Percentiles rank a stretch among this genome's conserved stretches.
phyloP scores from a whole-genome alignment of 345 rosid species.

The Citrus glauca region DNA sequence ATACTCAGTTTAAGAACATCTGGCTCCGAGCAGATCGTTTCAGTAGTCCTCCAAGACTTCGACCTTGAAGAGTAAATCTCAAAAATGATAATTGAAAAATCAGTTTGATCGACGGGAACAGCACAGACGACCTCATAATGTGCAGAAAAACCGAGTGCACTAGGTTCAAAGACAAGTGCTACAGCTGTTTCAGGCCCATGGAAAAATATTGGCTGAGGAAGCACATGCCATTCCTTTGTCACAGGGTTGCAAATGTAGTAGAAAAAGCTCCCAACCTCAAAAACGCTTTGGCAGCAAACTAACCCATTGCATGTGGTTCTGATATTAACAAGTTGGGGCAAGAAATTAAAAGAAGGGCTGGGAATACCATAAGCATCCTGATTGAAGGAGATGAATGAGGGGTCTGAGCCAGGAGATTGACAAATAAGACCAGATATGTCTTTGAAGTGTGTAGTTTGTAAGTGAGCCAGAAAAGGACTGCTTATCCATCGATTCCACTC shows the following conservation, averaged over 20 bases:
- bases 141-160: constrained; percentile 2
- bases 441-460: constrained; percentile 26
- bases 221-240: constrained; percentile 27
- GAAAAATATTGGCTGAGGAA: constrained; percentile 26
- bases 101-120: constrained; percentile 19
- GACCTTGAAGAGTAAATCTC: constrained; percentile 47
- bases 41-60: constrained; percentile 32
- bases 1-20: not conserved
- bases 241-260: constrained; percentile 53
- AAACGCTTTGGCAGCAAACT: constrained; percentile 32
- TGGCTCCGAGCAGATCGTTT: constrained; percentile 17
- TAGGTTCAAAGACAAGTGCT: constrained; percentile 39
- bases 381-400: constrained; percentile 29
- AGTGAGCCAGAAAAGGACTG: constrained; percentile 39
- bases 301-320: constrained; percentile 36
- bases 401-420: constrained; percentile 19
- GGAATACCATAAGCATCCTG: constrained; percentile 30
- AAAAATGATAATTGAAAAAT: constrained; percentile 13
- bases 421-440: constrained; percentile 34
- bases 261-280: not conserved
- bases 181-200: constrained; percentile 30
- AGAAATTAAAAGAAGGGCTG: constrained; percentile 23
- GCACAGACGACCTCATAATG: constrained; percentile 35
- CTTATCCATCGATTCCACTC: constrained; percentile 33
- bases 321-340: constrained; percentile 23